These are phyloP conservation scores for Candida chauliodis DNA, from an alignment of 805 yeast species.

Conservation along the genomic window DNA sequence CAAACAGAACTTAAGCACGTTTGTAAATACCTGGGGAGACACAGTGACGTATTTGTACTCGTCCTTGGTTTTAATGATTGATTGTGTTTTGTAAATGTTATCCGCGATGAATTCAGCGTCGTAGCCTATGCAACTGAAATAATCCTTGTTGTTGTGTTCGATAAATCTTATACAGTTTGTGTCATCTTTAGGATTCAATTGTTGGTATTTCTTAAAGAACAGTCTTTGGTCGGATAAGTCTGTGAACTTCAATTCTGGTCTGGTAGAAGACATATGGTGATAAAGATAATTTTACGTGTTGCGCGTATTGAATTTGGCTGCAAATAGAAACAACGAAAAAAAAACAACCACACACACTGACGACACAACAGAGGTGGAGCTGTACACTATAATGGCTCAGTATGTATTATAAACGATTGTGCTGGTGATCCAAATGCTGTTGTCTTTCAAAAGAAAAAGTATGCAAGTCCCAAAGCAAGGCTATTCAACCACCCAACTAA, in stretches of 20 bases:
- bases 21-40: constrained; percentile 68
- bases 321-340: no score
- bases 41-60: constrained; percentile 63
- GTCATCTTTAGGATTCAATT: constrained; percentile 48
- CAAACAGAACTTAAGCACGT: constrained; percentile 62
- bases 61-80: constrained; percentile 64
- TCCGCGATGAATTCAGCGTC: constrained; percentile 87
- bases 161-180: constrained; percentile 61
- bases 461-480: no score
- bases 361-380: no score
- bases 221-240: constrained; percentile 41
- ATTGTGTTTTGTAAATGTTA: constrained; percentile 73
- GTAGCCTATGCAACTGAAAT: constrained; percentile 65
- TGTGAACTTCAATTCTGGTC: constrained; percentile 30
- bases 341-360: no score
- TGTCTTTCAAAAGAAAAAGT: no score
- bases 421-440: no score
- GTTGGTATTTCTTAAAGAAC: constrained; percentile 42
- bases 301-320: no score
- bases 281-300: no score
- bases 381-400: no score
- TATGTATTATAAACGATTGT: no score
- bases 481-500: no score
- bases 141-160: constrained; percentile 68
- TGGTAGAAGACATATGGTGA: constrained; percentile 12